phyloP scores from a whole-genome alignment of 2,329 filamentous ascomycete genomes.

The Colletotrichum caudatum region DNA sequence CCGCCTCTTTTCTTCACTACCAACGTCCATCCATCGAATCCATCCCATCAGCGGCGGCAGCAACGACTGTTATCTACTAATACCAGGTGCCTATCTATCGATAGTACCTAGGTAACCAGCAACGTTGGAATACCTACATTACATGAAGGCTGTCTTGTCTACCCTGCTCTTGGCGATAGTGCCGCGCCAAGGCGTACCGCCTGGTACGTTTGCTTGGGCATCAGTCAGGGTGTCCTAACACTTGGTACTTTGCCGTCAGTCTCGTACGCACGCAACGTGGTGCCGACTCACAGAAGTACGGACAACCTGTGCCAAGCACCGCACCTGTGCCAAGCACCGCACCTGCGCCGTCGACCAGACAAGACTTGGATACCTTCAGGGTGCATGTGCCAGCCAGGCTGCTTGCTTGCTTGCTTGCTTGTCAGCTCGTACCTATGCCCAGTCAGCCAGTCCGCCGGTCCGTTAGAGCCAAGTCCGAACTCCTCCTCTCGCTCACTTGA shows the following conservation, averaged over 20 bases:
- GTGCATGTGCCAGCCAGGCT: not conserved
- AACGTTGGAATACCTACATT: not conserved
- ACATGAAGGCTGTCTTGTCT: not conserved
- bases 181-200: not conserved
- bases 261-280: not conserved
- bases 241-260: not conserved
- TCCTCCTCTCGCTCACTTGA: not conserved
- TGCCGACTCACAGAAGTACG: not conserved
- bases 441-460: not conserved
- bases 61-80: not conserved
- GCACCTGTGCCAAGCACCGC: not conserved
- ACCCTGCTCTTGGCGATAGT: slow-evolving; percentile 1
- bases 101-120: not conserved
- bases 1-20: not conserved
- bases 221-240: not conserved
- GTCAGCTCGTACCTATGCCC: not conserved
- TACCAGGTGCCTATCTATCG: no score
- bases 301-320: not conserved
- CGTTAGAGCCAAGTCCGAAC: not conserved
- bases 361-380: not conserved
- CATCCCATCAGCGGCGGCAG: not conserved
- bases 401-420: not conserved
- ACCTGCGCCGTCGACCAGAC: not conserved
- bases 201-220: not conserved
- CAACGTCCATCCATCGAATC: not conserved